Base-by-base conservation (phyloP, 306 rosid genomes). In the Dalbergia cultrata region DNA sequence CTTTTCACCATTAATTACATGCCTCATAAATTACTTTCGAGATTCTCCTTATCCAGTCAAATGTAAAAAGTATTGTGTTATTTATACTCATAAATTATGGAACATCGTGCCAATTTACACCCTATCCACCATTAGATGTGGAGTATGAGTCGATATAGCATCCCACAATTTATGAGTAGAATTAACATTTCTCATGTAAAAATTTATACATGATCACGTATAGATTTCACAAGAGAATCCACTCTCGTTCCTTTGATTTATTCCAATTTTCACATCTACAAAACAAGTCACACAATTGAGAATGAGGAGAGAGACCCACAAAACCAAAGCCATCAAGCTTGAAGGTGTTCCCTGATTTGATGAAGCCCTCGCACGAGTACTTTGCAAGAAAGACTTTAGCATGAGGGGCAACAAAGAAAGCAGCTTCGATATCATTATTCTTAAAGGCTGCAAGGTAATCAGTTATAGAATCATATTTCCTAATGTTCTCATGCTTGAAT, bases 331-430 rank as follows among this genome's bases (percentile, higher is more conserved):
- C 91, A 17, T 92, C 94, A 2, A 90, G 90, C 63, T 63, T 84
- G 80, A 77, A 76, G 44, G 80, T 61, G 26, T 83, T 74, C 12
- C 86, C 90, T 60, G 90, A 74, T 54, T 31, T 82, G 49, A 41
- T 58, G 67, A 70, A 71, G 50, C 90, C 94, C 13, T 62, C 69
- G 77, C 96, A 84, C 37, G 87, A 82, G 77, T 90, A 81, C 65
- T 65, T 85, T 53, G 93, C 81, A 7, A 90, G 89, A 81, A 93
- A 93, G 60, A 89, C 91, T 68, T 88, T 79, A 6, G 92, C 89
- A 45, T 90, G 92, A n/a, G 95, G 93, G 0, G 56, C 72, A 39
- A 84, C 81, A 49, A 90, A 88, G 92, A 90, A 90, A 74, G 93
- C 94, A 0, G 95, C 95, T 69, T 62, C 68, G 39, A 90, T 90